A percentile compares a stretch with the other conserved stretches of the same genome.
phyloP scores from a whole-genome alignment of 257 asterid species.

The Marsdenia floribunda region DNA sequence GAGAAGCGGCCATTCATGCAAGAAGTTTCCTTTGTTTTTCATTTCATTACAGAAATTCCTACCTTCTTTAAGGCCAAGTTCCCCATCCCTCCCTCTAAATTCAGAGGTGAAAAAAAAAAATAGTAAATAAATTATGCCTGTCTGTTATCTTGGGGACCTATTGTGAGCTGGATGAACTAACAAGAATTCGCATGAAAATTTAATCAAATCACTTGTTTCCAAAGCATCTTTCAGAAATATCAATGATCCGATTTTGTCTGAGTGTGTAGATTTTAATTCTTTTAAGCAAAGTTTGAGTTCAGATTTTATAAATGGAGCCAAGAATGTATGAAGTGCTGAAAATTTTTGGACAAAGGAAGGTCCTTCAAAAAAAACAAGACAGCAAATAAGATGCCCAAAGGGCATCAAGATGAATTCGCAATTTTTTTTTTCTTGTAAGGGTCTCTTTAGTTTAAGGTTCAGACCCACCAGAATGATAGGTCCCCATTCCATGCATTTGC shows the following conservation, averaged over 20 bases:
- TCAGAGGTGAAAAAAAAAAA: neutral
- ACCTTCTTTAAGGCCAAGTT: too few species aligned
- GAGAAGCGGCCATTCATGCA: constrained; percentile 32
- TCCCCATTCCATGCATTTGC: constrained; percentile 26
- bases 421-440: constrained; percentile 1
- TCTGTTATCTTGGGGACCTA: neutral
- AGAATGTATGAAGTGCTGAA: too few species aligned
- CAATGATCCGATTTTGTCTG: too few species aligned
- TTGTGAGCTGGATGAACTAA: constrained; percentile 15
- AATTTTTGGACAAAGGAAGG: too few species aligned
- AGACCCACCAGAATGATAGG: constrained; percentile 27
- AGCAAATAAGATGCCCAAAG: constrained; percentile 12
- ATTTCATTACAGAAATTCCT: neutral
- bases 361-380: constrained; percentile 12
- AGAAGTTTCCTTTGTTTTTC: neutral
- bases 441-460: constrained; percentile 14
- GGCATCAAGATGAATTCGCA: constrained; percentile 6
- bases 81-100: neutral
- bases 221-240: constrained; percentile 15
- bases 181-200: neutral
- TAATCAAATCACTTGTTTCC: constrained; percentile 1
- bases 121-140: too few species aligned
- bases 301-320: too few species aligned
- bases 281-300: too few species aligned
- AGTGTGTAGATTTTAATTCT: too few species aligned